Percentiles rank a stretch among this genome's conserved stretches.
Conservation (phyloP, 2,329 filamentous ascomycete species). For the Fusarium sp. region DNA sequence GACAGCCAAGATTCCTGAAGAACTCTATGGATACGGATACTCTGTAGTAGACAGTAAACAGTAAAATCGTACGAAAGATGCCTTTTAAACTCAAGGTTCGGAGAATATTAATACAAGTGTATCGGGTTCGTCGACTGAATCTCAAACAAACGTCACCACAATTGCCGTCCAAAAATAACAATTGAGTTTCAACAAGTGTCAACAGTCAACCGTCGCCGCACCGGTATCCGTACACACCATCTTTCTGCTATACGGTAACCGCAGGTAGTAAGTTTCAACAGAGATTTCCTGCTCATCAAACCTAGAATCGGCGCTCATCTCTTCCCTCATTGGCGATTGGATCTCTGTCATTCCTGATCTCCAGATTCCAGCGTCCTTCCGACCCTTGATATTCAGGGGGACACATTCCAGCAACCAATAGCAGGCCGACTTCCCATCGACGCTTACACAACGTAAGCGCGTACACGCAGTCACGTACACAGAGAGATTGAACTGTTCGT, state of each 20-base stretch:
- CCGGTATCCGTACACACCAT: neutral
- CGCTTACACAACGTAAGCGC: neutral
- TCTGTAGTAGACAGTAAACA: neutral
- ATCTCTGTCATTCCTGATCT: constrained; percentile 33
- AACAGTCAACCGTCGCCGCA: constrained; percentile 15
- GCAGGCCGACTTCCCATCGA: neutral
- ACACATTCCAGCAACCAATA: constrained; percentile 29
- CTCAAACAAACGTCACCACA: constrained; percentile 17
- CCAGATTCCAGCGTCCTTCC: constrained; percentile 12
- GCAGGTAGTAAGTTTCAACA: constrained; percentile 12
- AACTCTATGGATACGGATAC: neutral
- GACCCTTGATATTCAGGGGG: constrained; percentile 40
- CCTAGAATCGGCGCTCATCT: constrained; percentile 4
- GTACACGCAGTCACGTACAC: neutral
- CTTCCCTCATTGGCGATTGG: constrained; percentile 19
- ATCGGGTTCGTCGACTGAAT: constrained; percentile 1
- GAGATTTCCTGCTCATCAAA: constrained; percentile 10
- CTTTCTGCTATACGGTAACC: neutral
- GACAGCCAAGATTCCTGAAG: constrained; percentile 13
- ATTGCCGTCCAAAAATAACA: constrained; percentile 19
- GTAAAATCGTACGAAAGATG: neutral
- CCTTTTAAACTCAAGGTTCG: neutral
- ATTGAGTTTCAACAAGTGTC: constrained; percentile 20
- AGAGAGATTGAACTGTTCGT: constrained; percentile 28
- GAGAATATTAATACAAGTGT: constrained; percentile 10